phyloP scores from a whole-genome alignment of 2,329 filamentous ascomycete species.

The Clonostachys byssicola region DNA sequence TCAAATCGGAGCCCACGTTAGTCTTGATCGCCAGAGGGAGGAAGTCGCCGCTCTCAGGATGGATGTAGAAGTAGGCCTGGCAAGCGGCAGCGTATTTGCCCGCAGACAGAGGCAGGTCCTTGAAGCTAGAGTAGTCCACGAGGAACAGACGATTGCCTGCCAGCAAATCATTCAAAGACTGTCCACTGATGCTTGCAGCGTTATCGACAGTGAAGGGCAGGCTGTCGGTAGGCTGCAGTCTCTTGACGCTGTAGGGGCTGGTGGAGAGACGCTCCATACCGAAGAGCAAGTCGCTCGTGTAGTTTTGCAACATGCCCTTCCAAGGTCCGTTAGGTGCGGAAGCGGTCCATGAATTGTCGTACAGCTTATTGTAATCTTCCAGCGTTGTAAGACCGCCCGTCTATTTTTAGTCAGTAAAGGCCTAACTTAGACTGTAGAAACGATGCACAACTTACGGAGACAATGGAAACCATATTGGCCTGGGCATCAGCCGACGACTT shows the following conservation, averaged over 20 bases:
- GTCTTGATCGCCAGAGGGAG: slow-evolving; percentile 43
- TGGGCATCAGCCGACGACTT: too few species aligned
- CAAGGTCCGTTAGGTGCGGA: too few species aligned
- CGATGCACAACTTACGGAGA: too few species aligned
- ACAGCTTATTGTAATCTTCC: too few species aligned
- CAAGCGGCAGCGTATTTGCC: slow-evolving; percentile 30
- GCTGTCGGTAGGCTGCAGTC: slow-evolving; percentile 8
- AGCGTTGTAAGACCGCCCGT: too few species aligned
- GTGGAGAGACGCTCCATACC: slow-evolving; percentile 40
- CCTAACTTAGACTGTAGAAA: too few species aligned
- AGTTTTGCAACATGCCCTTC: slow-evolving; percentile 31
- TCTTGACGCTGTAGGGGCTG: slow-evolving; percentile 31
- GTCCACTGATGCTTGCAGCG: slow-evolving; percentile 19
- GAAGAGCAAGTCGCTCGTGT: slow-evolving; percentile 39
- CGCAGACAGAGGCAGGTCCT: slow-evolving; percentile 4
- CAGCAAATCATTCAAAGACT: slow-evolving; percentile 23
- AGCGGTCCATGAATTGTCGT: too few species aligned
- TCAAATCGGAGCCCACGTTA: slow-evolving; percentile 24
- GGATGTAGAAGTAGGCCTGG: slow-evolving; percentile 41
- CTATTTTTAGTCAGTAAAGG: too few species aligned
- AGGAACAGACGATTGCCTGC: slow-evolving; percentile 32
- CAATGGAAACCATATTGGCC: too few species aligned
- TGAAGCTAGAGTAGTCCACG: slow-evolving; percentile 16
- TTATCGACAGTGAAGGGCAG: slow-evolving; percentile 31
- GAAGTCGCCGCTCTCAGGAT: slow-evolving; percentile 30